phyloP scores from a whole-genome alignment of 75 land plant species.

The Pinus tabuliformis region DNA sequence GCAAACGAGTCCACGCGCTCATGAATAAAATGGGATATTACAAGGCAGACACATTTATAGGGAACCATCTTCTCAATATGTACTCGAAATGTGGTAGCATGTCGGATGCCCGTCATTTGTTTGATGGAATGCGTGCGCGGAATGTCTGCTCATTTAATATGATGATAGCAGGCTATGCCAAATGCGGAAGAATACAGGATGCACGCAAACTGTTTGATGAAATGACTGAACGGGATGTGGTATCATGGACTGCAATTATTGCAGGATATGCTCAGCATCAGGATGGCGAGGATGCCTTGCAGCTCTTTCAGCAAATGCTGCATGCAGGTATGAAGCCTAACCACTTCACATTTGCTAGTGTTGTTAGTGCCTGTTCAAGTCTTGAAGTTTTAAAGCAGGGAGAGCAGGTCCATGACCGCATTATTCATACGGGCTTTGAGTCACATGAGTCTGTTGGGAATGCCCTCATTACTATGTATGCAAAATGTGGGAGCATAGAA shows the following conservation, averaged over 20 bases:
- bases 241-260: conserved; percentile 25
- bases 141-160: too few relatives aligned
- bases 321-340: conserved; percentile 1
- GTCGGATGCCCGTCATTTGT: too few relatives aligned
- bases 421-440: conserved; percentile 12
- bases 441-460: conserved; percentile 9
- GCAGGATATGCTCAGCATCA: not conserved
- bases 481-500: conserved; percentile 17
- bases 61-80: too few relatives aligned
- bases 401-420: conserved; percentile 18
- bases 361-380: conserved; percentile 25
- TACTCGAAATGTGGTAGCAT: too few relatives aligned
- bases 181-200: not conserved
- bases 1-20: too few relatives aligned
- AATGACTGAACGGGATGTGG: not conserved
- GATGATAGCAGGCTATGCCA: not conserved
- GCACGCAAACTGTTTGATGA: not conserved
- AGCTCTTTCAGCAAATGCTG: conserved; percentile 15
- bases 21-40: too few relatives aligned
- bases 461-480: conserved; percentile 32
- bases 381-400: conserved; percentile 5
- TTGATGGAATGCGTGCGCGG: too few relatives aligned
- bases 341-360: conserved; percentile 25
- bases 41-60: too few relatives aligned
- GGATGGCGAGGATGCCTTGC: not conserved